These are phyloP conservation scores for Boletus subcaerulescens DNA, from an alignment of 768 basidiomycete genomes.

Conservation along the genomic window DNA sequence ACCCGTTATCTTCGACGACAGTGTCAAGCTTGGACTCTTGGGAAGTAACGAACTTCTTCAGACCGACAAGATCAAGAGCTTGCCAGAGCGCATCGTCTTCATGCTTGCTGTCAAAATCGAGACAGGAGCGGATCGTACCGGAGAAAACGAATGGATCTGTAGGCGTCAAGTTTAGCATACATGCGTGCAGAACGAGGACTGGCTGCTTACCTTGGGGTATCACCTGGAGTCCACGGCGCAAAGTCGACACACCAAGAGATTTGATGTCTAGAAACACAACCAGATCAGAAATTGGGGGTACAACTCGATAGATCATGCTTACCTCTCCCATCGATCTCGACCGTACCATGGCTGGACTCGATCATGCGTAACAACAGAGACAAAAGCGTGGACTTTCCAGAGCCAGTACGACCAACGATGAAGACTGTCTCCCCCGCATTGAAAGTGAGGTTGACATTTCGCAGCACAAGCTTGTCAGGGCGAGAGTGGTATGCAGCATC, in stretches of 20 bases:
- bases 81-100: slow-evolving; percentile 36
- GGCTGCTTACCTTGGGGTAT: slow-evolving; percentile 27
- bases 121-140: slow-evolving; percentile 27
- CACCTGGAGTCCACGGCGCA: slow-evolving; percentile 29
- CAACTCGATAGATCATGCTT: slow-evolving; percentile 35
- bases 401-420: slow-evolving; percentile 75
- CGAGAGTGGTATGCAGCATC: slow-evolving; percentile 73
- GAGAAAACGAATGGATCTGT: slow-evolving; percentile 34
- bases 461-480: slow-evolving; percentile 56
- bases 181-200: not conserved
- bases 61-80: slow-evolving; percentile 37
- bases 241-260: slow-evolving; percentile 53
- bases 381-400: slow-evolving; percentile 70
- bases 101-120: slow-evolving; percentile 27
- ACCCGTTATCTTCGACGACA: slow-evolving; percentile 68
- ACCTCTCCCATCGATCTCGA: slow-evolving; percentile 75
- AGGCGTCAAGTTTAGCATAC: not conserved
- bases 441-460: slow-evolving; percentile 60
- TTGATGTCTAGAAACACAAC: slow-evolving; percentile 67
- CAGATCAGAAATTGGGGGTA: slow-evolving; percentile 57
- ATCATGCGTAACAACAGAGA: slow-evolving; percentile 78
- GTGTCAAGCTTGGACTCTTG: slow-evolving; percentile 79
- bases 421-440: slow-evolving; percentile 70
- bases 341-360: slow-evolving; percentile 56
- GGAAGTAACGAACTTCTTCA: slow-evolving; percentile 71